phyloP scores from a whole-genome alignment of 2,329 filamentous ascomycete genomes.

The Ophiocordyceps polyrhachis-furcata region DNA sequence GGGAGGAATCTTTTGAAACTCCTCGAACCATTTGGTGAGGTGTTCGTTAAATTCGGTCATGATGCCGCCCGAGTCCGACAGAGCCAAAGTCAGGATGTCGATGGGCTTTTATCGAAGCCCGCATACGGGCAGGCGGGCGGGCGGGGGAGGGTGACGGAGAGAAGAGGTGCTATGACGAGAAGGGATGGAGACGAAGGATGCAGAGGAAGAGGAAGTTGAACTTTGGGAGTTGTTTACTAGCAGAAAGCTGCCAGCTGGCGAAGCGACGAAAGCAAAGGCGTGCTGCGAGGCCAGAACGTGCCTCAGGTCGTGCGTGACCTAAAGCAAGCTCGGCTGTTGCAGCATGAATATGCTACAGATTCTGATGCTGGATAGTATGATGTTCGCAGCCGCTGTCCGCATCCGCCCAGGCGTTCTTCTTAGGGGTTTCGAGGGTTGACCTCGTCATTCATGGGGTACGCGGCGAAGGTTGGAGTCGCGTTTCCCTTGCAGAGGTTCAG shows the following conservation, averaged over 20 bases:
- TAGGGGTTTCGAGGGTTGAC: neutral
- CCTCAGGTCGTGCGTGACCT: neutral
- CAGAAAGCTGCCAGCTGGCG: neutral
- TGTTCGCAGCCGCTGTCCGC: neutral
- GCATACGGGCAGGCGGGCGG: neutral
- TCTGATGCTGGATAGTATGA: neutral
- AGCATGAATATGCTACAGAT: neutral
- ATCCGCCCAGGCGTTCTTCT: neutral
- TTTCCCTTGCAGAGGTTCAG: neutral
- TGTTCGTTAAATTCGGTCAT: constrained; percentile 23
- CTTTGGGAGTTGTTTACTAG: neutral
- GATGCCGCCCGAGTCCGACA: constrained; percentile 3
- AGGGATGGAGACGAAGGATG: neutral
- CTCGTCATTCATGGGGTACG: neutral
- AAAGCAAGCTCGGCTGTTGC: neutral
- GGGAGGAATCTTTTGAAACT: constrained; percentile 23
- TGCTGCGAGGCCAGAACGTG: neutral
- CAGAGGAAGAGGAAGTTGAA: neutral
- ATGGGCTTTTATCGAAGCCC: neutral
- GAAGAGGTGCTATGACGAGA: neutral
- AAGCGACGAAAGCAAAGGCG: neutral
- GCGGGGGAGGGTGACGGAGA: neutral
- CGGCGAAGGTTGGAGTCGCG: neutral
- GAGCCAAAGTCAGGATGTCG: neutral
- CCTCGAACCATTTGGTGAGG: constrained; percentile 23